phyloP scores from a whole-genome alignment of 1,284 basidiomycete genomes.

The Grifola frondosa region DNA sequence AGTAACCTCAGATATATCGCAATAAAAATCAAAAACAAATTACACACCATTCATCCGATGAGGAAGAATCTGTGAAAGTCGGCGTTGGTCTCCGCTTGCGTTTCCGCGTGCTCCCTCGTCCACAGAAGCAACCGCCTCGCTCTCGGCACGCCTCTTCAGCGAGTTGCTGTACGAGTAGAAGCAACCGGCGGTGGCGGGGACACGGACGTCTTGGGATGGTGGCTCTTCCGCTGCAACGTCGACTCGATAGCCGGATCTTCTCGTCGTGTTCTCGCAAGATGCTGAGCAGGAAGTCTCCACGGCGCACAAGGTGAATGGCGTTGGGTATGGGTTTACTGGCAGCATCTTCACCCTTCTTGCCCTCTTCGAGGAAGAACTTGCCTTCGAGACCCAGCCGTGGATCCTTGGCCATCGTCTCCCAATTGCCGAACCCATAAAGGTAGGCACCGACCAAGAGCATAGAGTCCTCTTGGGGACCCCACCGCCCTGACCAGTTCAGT shows the following conservation, averaged over 20 bases:
- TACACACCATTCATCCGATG: constrained; percentile 82
- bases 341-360: constrained; percentile 84
- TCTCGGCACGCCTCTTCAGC: constrained; percentile 74
- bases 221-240: constrained; percentile 63
- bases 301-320: constrained; percentile 94
- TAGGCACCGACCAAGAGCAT: constrained; percentile 94
- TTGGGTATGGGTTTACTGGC: constrained; percentile 87
- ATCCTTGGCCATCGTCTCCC: constrained; percentile 95
- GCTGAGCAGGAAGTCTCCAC: constrained; percentile 92
- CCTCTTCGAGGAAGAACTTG: constrained; percentile 98
- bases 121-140: constrained; percentile 76
- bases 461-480: constrained; percentile 92
- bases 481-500: constrained; percentile 94
- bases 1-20: constrained; percentile 2
- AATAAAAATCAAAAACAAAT: constrained; percentile 6
- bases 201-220: constrained; percentile 53
- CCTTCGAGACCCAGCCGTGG: constrained; percentile 79
- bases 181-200: constrained; percentile 74
- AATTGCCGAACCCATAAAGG: constrained; percentile 93
- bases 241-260: constrained; percentile 85
- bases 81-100: constrained; percentile 87
- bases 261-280: constrained; percentile 91
- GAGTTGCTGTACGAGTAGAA: constrained; percentile 61
- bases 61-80: constrained; percentile 89
- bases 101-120: constrained; percentile 71